Conservation (phyloP, 768 basidiomycete species). For the Boletus speciosus region DNA sequence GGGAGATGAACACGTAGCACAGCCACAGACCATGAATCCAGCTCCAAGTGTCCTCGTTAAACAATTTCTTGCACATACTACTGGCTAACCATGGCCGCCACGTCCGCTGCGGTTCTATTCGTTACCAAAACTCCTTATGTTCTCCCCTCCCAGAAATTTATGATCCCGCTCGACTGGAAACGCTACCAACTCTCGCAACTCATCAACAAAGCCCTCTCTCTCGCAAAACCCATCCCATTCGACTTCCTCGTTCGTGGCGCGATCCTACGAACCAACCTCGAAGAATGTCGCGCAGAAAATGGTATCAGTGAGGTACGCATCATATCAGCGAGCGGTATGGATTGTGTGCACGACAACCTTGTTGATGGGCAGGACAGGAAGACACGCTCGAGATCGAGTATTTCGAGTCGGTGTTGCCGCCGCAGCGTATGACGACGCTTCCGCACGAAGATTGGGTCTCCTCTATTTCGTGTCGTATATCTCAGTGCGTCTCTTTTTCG, state of each 20-base stretch:
- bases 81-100: constrained; percentile 4
- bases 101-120: constrained; percentile 14
- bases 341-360: not conserved
- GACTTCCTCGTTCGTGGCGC: constrained; percentile 86
- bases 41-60: not conserved
- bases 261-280: constrained; percentile 62
- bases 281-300: not conserved
- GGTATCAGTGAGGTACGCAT: no score
- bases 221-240: constrained; percentile 73
- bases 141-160: constrained; percentile 73
- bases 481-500: constrained; percentile 10
- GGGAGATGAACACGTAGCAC: not conserved
- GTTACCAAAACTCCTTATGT: constrained; percentile 20
- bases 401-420: constrained; percentile 84
- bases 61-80: not conserved
- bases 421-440: constrained; percentile 71
- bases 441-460: constrained; percentile 86
- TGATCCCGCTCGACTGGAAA: constrained; percentile 87
- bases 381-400: constrained; percentile 91
- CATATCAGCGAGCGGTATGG: not conserved
- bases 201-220: constrained; percentile 83
- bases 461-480: constrained; percentile 8
- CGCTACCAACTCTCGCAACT: constrained; percentile 97
- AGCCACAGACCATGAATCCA: not conserved
- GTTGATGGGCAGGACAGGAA: constrained; percentile 48